Percentiles rank a stretch among this genome's conserved stretches.
These are phyloP conservation scores for Chromosphaera perkinsii DNA, from an alignment of 208 protist genomes.

Conservation along the genomic window DNA sequence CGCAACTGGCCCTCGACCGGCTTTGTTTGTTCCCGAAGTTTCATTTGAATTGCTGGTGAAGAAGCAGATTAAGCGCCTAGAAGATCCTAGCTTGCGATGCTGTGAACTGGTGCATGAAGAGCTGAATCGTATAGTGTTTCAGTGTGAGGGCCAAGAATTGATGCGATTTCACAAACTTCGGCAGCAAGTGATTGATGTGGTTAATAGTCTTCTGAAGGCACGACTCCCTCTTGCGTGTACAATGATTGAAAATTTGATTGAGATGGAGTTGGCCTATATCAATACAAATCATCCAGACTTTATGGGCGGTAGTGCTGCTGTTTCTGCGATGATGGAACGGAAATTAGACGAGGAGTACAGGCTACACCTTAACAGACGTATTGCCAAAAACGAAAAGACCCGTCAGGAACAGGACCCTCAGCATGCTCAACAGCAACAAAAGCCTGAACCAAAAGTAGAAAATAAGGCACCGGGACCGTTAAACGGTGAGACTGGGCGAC, in stretches of 20 bases:
- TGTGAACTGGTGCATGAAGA: conserved; percentile 90
- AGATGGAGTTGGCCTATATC: conserved; percentile 86
- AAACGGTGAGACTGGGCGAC: too few relatives aligned
- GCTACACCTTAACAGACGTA: too few relatives aligned
- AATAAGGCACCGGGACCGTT: too few relatives aligned
- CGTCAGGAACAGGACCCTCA: too few relatives aligned
- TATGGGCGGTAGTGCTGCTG: conserved; percentile 36
- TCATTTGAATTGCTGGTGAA: conserved; percentile 88
- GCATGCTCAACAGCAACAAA: too few relatives aligned
- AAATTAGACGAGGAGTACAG: too few relatives aligned
- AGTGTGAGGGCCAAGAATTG: conserved; percentile 21
- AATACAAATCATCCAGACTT: conserved; percentile 85
- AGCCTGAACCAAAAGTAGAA: too few relatives aligned
- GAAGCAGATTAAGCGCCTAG: conserved; percentile 82
- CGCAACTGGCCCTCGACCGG: conserved; percentile 11
- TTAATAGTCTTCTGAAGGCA: neutral
- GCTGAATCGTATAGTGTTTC: conserved; percentile 78
- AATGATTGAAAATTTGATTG: conserved; percentile 32
- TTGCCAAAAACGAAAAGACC: too few relatives aligned
- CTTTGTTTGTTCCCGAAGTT: conserved; percentile 56
- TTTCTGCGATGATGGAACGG: too few relatives aligned
- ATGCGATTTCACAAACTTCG: conserved; percentile 1
- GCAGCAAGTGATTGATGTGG: neutral
- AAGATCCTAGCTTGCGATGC: conserved; percentile 86
- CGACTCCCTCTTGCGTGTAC: neutral